Evolutionary conservation across 129 eudicot genomes (phyloP).

Genomic region (Sambucus nigra): DNA sequence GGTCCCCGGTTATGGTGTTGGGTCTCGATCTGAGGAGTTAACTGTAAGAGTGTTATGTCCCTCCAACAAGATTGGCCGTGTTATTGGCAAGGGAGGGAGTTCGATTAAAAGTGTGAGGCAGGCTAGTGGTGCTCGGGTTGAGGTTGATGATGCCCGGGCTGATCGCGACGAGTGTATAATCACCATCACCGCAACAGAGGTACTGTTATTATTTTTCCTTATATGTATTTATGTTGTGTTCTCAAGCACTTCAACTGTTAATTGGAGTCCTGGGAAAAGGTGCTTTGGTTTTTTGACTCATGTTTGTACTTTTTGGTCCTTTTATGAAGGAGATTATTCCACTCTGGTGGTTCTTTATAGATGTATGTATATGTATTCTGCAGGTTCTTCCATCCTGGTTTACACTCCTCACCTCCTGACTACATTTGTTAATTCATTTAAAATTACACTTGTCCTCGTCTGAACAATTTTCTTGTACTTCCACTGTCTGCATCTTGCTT

Average conservation of each 20-base stretch:
- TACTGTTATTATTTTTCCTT: conserved; percentile 7
- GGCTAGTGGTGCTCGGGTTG: conserved; percentile 86
- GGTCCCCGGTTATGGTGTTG: conserved; percentile 64
- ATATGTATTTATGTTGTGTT: not conserved
- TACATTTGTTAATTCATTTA: too few relatives aligned
- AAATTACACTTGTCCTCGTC: too few relatives aligned
- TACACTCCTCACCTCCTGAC: not conserved
- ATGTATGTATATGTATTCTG: not conserved
- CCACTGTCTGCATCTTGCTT: too few relatives aligned
- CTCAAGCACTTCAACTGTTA: too few relatives aligned
- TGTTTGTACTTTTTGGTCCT: not conserved
- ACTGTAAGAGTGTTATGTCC: conserved; percentile 64
- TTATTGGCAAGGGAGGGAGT: conserved; percentile 83
- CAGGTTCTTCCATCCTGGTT: not conserved
- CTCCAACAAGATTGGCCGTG: conserved; percentile 73
- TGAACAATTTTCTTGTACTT: too few relatives aligned
- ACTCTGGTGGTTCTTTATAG: not conserved
- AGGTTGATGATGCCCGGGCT: conserved; percentile 67
- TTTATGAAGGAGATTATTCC: conserved; percentile 1
- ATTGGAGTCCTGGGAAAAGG: too few relatives aligned
- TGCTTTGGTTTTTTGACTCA: not conserved
- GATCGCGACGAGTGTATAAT: conserved; percentile 57
- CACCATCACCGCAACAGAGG: conserved; percentile 67
- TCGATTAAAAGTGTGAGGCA: conserved; percentile 82
- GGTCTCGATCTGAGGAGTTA: conserved; percentile 62